A percentile compares a stretch with the other conserved stretches of the same genome.
Conservation (phyloP, 129 eudicot species). For the Silybum marianum region DNA sequence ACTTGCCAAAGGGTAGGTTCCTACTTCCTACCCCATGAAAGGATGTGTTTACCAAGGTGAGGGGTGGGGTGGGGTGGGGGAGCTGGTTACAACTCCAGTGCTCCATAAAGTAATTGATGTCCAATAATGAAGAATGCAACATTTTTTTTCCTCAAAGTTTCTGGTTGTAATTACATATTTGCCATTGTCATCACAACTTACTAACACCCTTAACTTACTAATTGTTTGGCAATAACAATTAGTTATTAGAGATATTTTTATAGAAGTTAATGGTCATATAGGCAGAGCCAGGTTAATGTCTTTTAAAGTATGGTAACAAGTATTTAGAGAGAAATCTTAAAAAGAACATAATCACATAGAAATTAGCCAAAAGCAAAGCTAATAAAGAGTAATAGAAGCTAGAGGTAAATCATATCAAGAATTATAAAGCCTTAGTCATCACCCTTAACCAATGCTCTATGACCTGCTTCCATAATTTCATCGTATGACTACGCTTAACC, state of each 20-base stretch:
- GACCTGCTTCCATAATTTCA: slow-evolving; percentile 10
- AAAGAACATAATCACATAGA: neutral
- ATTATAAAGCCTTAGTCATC: neutral
- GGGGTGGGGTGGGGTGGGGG: neutral
- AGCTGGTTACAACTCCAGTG: slow-evolving; percentile 8
- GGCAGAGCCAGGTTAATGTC: neutral
- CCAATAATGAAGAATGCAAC: slow-evolving; percentile 5
- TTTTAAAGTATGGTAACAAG: neutral
- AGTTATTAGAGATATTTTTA: neutral
- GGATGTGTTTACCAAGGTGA: slow-evolving; percentile 4
- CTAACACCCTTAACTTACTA: neutral
- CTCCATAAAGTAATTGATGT: slow-evolving; percentile 5
- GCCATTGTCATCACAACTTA: neutral
- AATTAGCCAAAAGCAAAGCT: neutral
- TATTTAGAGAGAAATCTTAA: neutral
- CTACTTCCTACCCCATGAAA: slow-evolving; percentile 37
- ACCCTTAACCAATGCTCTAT: neutral
- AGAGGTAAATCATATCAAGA: neutral
- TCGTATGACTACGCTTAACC: neutral
- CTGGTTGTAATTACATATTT: slow-evolving; percentile 4
- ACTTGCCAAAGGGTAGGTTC: slow-evolving; percentile 34
- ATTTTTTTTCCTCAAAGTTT: neutral
- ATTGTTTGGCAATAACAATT: neutral
- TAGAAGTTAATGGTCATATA: neutral
- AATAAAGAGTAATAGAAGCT: neutral